Evolutionary conservation across 306 rosid genomes (phyloP).

Genomic region (Pterocarpus santalinus): DNA sequence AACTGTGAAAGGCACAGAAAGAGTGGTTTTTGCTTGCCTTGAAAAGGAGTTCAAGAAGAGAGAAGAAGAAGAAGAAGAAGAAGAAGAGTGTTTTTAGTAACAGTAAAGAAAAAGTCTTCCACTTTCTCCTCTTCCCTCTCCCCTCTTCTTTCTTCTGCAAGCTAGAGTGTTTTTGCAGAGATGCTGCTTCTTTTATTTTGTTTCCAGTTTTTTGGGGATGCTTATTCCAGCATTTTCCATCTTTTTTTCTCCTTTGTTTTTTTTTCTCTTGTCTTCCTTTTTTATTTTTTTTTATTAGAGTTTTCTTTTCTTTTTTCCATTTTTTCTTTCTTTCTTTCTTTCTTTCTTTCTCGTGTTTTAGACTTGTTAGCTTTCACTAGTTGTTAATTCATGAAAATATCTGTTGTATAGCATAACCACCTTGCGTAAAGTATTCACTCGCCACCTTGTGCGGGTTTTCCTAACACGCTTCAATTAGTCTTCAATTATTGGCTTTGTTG

Average conservation of each 20-base stretch:
- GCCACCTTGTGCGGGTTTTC: neutral
- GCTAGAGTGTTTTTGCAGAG: neutral
- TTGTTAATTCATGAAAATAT: too few relatives aligned
- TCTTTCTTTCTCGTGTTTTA: too few relatives aligned
- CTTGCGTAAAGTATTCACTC: slow-evolving; percentile 29
- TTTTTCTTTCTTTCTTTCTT: too few relatives aligned
- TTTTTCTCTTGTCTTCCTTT: neutral
- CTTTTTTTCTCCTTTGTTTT: too few relatives aligned
- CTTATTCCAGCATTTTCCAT: neutral
- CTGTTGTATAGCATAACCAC: neutral
- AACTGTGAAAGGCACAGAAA: neutral
- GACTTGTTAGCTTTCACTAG: too few relatives aligned
- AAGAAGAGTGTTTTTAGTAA: slow-evolving; percentile 4
- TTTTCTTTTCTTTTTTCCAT: too few relatives aligned
- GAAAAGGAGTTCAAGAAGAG: slow-evolving; percentile 33
- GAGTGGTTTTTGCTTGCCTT: slow-evolving; percentile 14
- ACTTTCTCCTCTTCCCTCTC: slow-evolving; percentile 27
- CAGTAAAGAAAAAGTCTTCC: neutral
- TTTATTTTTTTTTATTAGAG: neutral
- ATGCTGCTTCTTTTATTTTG: neutral
- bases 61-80: slow-evolving; percentile 23
- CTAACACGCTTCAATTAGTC: neutral
- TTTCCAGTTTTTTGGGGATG: slow-evolving; percentile 9
- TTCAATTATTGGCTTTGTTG: slow-evolving; percentile 43
- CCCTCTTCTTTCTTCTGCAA: neutral